phyloP scores from a whole-genome alignment of 805 yeast species.

The Debaryomyces prosopidis region DNA sequence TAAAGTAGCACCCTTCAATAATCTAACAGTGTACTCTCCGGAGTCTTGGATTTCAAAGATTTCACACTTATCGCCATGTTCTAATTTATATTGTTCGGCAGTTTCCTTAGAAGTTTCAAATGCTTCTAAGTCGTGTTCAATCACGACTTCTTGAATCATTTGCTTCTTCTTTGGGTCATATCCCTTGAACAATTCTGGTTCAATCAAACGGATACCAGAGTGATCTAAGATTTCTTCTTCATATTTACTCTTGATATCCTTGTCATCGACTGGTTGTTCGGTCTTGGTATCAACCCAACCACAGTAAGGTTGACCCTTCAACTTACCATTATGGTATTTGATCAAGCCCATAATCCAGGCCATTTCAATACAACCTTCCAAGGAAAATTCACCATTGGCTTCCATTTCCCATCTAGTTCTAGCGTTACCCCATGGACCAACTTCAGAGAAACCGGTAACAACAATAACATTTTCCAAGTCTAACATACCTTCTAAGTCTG shows the following conservation, averaged over 20 bases:
- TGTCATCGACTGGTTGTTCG: conserved; percentile 89
- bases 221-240: conserved; percentile 88
- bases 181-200: conserved; percentile 91
- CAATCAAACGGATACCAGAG: conserved; percentile 94
- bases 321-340: conserved; percentile 88
- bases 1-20: conserved; percentile 90
- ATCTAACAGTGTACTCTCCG: conserved; percentile 88
- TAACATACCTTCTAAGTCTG: conserved; percentile 84
- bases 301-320: conserved; percentile 86
- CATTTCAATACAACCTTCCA: conserved; percentile 98
- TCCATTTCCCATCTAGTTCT: conserved; percentile 99
- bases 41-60: conserved; percentile 83
- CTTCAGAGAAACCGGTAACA: conserved; percentile 97
- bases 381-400: conserved; percentile 87
- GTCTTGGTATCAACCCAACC: conserved; percentile 99
- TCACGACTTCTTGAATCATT: conserved; percentile 91
- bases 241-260: conserved; percentile 87
- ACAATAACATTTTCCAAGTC: conserved; percentile 92
- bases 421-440: conserved; percentile 99
- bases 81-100: conserved; percentile 89
- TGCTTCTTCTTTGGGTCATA: conserved; percentile 94
- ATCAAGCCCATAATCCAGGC: conserved; percentile 99
- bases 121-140: conserved; percentile 95
- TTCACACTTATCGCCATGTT: conserved; percentile 94
- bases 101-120: conserved; percentile 94